Evolutionary conservation across 2,329 filamentous ascomycete genomes (phyloP), one percentile per base, ranked within the genome.

Genomic region (Corniculantispora saksenae): DNA sequence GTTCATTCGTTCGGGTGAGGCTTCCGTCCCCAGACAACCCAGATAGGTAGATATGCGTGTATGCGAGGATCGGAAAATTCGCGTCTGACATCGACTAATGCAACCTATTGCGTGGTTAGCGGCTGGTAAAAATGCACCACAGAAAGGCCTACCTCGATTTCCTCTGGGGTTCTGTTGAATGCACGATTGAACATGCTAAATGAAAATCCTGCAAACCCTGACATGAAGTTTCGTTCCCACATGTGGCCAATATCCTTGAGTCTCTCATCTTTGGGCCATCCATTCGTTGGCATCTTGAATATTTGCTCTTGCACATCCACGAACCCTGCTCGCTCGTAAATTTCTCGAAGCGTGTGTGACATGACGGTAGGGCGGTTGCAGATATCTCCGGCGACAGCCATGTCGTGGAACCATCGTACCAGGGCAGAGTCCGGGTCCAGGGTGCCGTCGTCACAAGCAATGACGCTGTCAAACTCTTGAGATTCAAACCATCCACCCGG

Each of bases 401-500:
- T 72, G 51, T 82, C 78, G 9, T 73, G 69, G 19, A 78, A 74
- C 75, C 82, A 85, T 7, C 69, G 69, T 27, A 73, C 70, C 8
- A 84, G 67, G 0, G 80, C 72, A 19, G 75, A 76, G 25, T 81
- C 72, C 0, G 70, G 71, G 5, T 72, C 58, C 57, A 85, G 74
- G 7, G 78, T 82, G 25, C 69, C 78, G 66, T 85, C 83, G 67
- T 86, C 84, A 65, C 77, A 82, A 32, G 69, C 66, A 29, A 80
- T 68, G 2, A 67, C 65, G 56, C 75, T 72, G 64, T 80, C 76
- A 13, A 78, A 72, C 68, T 86, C 84, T 68, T 86, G 83, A 2
- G 81, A 82, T 71, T 87, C 84, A 53, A 86, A 78, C 77, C 82
- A 87, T 51, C 84, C 84, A 38, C 84, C 84, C 0, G 84, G 84